Percentiles rank a stretch among this genome's conserved stretches.
phyloP scores from a whole-genome alignment of 768 basidiomycete genomes.

The Hypholoma sublateritium region DNA sequence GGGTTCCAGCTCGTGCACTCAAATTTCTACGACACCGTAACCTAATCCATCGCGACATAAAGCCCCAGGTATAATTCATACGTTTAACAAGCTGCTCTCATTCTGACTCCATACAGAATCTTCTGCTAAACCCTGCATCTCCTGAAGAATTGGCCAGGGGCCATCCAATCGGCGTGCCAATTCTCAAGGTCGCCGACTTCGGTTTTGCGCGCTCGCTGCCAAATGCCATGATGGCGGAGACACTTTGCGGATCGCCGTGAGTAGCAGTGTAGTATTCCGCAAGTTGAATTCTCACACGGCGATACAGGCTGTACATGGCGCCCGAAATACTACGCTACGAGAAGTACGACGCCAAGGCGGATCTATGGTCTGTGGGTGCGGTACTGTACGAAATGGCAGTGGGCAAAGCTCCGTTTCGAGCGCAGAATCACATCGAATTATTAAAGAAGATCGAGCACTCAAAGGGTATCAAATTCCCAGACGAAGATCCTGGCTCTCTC shows the following conservation, averaged over 20 bases:
- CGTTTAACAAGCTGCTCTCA: not conserved
- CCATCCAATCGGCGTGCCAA: constrained; percentile 89
- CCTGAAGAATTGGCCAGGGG: constrained; percentile 80
- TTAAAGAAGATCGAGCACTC: constrained; percentile 89
- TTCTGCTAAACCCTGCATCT: constrained; percentile 82
- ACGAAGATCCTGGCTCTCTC: constrained; percentile 66
- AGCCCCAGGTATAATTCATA: constrained; percentile 68
- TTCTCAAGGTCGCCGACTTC: constrained; percentile 97
- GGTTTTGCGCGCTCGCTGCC: constrained; percentile 95
- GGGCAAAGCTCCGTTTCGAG: constrained; percentile 92
- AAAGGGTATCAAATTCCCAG: constrained; percentile 93
- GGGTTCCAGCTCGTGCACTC: constrained; percentile 77
- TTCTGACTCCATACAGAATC: constrained; percentile 56
- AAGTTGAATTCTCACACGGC: constrained; percentile 1
- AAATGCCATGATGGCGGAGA: constrained; percentile 93
- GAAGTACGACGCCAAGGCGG: constrained; percentile 97
- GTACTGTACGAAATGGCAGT: constrained; percentile 95
- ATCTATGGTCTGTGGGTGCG: constrained; percentile 97
- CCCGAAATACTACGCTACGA: constrained; percentile 97
- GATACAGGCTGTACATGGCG: constrained; percentile 89
- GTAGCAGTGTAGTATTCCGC: constrained; percentile 28
- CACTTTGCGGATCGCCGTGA: constrained; percentile 94
- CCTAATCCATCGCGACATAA: constrained; percentile 96
- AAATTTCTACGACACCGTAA: constrained; percentile 88
- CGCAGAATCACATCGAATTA: constrained; percentile 94